Percentiles rank a stretch among this genome's conserved stretches.
Conservation (phyloP, 202 grass and related monocot species). For the Saccharum hybrid region DNA sequence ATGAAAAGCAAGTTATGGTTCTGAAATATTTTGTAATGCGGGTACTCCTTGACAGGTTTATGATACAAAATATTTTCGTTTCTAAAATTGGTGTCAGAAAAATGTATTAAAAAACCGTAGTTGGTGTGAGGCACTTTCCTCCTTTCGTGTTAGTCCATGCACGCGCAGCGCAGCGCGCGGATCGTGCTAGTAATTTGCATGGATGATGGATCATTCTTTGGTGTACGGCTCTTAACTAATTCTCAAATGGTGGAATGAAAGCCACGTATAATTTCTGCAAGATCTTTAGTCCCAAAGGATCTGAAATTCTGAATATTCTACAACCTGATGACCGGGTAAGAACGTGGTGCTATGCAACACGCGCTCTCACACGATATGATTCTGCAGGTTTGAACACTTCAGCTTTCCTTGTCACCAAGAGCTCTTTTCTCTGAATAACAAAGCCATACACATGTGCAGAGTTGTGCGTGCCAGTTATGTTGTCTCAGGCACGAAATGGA, state of each 20-base stretch:
- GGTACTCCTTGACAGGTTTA: too few species aligned
- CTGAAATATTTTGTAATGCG: too few species aligned
- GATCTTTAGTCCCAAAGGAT: not conserved
- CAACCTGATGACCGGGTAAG: not conserved
- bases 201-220: not conserved
- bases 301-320: not conserved
- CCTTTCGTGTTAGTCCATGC: too few species aligned
- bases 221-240: not conserved
- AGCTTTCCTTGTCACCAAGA: constrained; percentile 4
- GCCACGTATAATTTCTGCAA: not conserved
- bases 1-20: too few species aligned
- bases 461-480: constrained; percentile 45
- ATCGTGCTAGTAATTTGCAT: not conserved
- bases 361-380: not conserved
- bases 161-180: too few species aligned
- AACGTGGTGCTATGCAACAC: constrained; percentile 9
- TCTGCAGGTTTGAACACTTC: constrained; percentile 5
- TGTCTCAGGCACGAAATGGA: constrained; percentile 34
- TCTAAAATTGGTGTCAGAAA: too few species aligned
- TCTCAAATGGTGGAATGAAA: not conserved
- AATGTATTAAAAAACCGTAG: too few species aligned
- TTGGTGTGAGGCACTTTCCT: too few species aligned
- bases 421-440: not conserved
- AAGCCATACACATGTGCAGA: constrained; percentile 11
- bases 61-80: too few species aligned